These are phyloP conservation scores for Xylaria sp. DNA, from an alignment of 2,329 filamentous ascomycete species.

Conservation along the genomic window DNA sequence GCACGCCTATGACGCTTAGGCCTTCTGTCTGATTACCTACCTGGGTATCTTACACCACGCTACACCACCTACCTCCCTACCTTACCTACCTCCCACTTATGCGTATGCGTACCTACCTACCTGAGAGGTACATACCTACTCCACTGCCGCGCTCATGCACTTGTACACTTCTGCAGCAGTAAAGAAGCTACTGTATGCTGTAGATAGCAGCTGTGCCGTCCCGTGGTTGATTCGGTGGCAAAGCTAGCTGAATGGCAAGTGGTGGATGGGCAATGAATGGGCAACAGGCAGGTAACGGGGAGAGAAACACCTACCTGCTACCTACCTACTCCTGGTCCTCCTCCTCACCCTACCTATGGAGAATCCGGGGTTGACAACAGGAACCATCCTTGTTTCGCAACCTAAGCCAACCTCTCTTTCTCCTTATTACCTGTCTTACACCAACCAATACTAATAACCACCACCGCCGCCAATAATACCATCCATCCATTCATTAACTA, in stretches of 20 bases:
- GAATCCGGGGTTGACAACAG: slow-evolving; percentile 31
- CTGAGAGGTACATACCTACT: slow-evolving; percentile 1
- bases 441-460: slow-evolving; percentile 8
- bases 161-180: slow-evolving; percentile 23
- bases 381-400: slow-evolving; percentile 28
- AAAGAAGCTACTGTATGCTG: slow-evolving; percentile 10
- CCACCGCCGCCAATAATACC: not conserved
- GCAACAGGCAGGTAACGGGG: not conserved
- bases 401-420: slow-evolving; percentile 31
- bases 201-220: slow-evolving; percentile 21
- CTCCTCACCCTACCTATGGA: slow-evolving; percentile 4
- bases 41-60: not conserved
- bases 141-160: slow-evolving; percentile 17
- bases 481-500: slow-evolving; percentile 15
- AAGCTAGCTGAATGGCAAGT: slow-evolving; percentile 21
- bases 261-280: not conserved
- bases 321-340: too few relatives aligned
- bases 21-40: not conserved
- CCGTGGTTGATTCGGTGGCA: slow-evolving; percentile 21
- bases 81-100: not conserved
- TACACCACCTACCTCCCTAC: not conserved
- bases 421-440: slow-evolving; percentile 33
- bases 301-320: slow-evolving; percentile 5
- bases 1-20: slow-evolving; percentile 27
- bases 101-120: not conserved